phyloP scores from a whole-genome alignment of 371 early-diverging fungal species.

The Apophysomyces elegans region DNA sequence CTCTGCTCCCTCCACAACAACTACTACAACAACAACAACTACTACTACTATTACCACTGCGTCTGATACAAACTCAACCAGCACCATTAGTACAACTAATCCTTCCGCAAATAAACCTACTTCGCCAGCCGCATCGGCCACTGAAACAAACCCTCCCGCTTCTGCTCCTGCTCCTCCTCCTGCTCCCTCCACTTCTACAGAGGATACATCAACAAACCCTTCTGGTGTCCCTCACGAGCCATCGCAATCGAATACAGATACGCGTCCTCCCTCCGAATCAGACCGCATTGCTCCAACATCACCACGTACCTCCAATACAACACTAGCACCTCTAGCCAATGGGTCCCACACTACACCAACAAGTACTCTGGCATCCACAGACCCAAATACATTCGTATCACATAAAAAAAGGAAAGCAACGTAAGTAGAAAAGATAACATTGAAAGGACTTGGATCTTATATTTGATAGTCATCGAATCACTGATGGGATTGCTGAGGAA shows the following conservation, averaged over 20 bases:
- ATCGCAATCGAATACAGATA: neutral
- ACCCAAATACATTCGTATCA: conserved; percentile 6
- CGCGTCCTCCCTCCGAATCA: conserved; percentile 1
- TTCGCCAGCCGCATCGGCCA: neutral
- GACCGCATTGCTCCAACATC: neutral
- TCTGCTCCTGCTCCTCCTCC: neutral
- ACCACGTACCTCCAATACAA: conserved; percentile 14
- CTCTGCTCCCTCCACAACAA: neutral
- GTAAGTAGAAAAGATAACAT: conserved; percentile 4
- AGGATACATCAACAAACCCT: neutral
- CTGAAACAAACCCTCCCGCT: neutral
- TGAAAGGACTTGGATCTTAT: neutral
- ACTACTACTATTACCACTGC: neutral
- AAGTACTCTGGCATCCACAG: conserved; percentile 1
- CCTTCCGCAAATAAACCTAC: neutral
- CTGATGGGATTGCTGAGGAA: conserved; percentile 21
- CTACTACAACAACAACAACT: neutral
- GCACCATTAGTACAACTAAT: neutral
- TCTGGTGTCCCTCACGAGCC: neutral
- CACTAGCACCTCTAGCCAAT: neutral
- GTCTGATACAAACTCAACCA: neutral
- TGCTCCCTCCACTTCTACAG: neutral
- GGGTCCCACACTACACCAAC: neutral
- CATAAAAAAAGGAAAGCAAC: conserved; percentile 19
- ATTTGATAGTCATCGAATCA: conserved; percentile 13